Percentiles rank a stretch among this genome's conserved stretches.
These are phyloP conservation scores for Russula emetica DNA, from an alignment of 768 basidiomycete species.

Conservation along the genomic window DNA sequence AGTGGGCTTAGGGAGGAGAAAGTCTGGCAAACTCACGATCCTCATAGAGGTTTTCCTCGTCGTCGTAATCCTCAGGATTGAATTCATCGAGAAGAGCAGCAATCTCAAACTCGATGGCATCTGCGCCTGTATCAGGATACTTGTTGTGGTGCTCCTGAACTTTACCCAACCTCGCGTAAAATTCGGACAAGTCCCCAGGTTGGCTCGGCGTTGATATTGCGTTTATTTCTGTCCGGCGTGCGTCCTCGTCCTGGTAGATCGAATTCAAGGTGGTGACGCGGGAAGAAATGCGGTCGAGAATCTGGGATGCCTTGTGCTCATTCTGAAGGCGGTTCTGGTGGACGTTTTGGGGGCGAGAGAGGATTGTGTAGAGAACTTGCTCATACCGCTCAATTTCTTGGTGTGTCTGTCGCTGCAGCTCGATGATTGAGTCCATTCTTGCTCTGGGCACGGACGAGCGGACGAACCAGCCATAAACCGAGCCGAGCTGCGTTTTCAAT, in stretches of 20 bases:
- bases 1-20: not conserved
- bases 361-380: conserved; percentile 75
- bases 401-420: conserved; percentile 92
- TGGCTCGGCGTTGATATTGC: conserved; percentile 54
- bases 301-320: conserved; percentile 86
- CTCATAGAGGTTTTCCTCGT: conserved; percentile 70
- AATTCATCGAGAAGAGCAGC: conserved; percentile 75
- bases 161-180: conserved; percentile 93
- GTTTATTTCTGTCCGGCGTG: conserved; percentile 63
- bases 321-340: conserved; percentile 67
- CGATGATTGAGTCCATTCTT: conserved; percentile 87
- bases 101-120: conserved; percentile 79
- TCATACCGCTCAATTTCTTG: conserved; percentile 95
- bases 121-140: conserved; percentile 86
- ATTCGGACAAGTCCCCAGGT: conserved; percentile 76
- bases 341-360: conserved; percentile 59
- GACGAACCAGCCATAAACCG: not conserved
- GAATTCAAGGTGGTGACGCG: conserved; percentile 60
- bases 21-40: conserved; percentile 72
- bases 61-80: conserved; percentile 61
- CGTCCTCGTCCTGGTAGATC: conserved; percentile 74
- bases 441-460: not conserved
- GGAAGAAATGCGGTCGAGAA: conserved; percentile 78
- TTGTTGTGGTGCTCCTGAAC: conserved; percentile 95
- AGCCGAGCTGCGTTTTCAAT: conserved; percentile 17